Evolutionary conservation across 2,329 filamentous ascomycete genomes (phyloP).

Genomic region (Dactylellina cionopaga): DNA sequence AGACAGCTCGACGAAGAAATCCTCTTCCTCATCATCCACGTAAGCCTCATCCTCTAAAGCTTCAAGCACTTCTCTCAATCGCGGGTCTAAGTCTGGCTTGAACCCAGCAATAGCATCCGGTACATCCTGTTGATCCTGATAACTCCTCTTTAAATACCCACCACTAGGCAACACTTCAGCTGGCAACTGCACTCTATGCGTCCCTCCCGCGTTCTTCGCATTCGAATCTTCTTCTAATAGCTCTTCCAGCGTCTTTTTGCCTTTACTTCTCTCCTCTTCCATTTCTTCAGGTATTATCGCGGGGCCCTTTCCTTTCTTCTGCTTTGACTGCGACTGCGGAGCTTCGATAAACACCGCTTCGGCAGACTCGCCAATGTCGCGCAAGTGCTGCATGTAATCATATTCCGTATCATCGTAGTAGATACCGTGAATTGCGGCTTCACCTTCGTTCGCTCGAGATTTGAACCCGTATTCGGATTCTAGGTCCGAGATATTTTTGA

Average conservation of each 20-base stretch:
- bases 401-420: slow-evolving; percentile 96
- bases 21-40: slow-evolving; percentile 64
- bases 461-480: slow-evolving; percentile 75
- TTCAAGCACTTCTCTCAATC: slow-evolving; percentile 64
- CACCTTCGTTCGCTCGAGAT: slow-evolving; percentile 89
- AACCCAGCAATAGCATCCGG: slow-evolving; percentile 93
- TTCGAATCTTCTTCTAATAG: slow-evolving; percentile 72
- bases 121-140: slow-evolving; percentile 91
- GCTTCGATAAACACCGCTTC: slow-evolving; percentile 85
- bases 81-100: slow-evolving; percentile 95
- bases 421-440: slow-evolving; percentile 91
- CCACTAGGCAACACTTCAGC: slow-evolving; percentile 81
- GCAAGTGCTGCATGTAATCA: slow-evolving; percentile 99
- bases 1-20: slow-evolving; percentile 77
- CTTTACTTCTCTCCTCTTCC: slow-evolving; percentile 67
- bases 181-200: slow-evolving; percentile 64
- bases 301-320: slow-evolving; percentile 67
- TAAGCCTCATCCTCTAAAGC: slow-evolving; percentile 58
- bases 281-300: slow-evolving; percentile 21
- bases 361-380: slow-evolving; percentile 78
- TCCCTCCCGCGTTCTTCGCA: slow-evolving; percentile 59
- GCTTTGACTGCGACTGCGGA: slow-evolving; percentile 66
- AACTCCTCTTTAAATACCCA: slow-evolving; percentile 78
- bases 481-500: slow-evolving; percentile 79
- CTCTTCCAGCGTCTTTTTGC: slow-evolving; percentile 81